Base-by-base conservation (phyloP, 352 stramenopile species). In the Pythium sp. region DNA sequence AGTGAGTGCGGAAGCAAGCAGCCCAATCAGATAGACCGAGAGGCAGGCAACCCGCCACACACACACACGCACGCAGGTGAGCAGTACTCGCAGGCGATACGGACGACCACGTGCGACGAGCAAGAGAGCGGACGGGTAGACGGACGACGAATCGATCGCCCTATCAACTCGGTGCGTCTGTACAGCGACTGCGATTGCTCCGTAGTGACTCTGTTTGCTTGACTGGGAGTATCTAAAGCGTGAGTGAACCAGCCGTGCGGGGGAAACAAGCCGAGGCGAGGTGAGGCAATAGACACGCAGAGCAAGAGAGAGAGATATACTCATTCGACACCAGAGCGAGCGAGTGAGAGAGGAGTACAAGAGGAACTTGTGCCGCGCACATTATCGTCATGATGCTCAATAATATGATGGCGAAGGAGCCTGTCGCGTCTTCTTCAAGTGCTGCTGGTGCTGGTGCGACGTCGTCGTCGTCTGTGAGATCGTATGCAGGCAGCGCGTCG, bases 381-480 rank as follows among this genome's bases (percentile, higher is more conserved):
- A 28, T 59, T 59, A 43, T 3, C 54, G 3, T 7, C 38, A 58
- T 65, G 60, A 65, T 65, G 46, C 15, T 65, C 26, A 65, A 65
- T n/a, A 65, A 47, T 32, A 9, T 58, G 28, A 26, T 58, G 60
- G 30, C 46, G 22, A 65, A 58, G 20, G 60, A 65, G 7, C 12
- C 24, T 28, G 18, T 38, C 43, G 5, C 41, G 28, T 5, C 28
- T n/a, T 36, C 59, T 58, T n/a, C 53, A 11, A 38, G 26, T 60
- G 32, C 20, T 61, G 55, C 20, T 20, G 30, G 41, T 20, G 43
- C 43, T 22, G 3, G 15, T 28, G 20, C n/a, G 15, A 5, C 46
- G 7, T 43, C 41, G 11, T 58, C 61, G 14, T 59, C 47, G 32
- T 38, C 61, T 2, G 12, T 32, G 47, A 56, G 61, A 24, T 49